Percentiles rank a stretch among this genome's conserved stretches.
Evolutionary conservation across 495 filamentous ascomycete species (phyloP).

Genomic region (Penicillium angulare): DNA sequence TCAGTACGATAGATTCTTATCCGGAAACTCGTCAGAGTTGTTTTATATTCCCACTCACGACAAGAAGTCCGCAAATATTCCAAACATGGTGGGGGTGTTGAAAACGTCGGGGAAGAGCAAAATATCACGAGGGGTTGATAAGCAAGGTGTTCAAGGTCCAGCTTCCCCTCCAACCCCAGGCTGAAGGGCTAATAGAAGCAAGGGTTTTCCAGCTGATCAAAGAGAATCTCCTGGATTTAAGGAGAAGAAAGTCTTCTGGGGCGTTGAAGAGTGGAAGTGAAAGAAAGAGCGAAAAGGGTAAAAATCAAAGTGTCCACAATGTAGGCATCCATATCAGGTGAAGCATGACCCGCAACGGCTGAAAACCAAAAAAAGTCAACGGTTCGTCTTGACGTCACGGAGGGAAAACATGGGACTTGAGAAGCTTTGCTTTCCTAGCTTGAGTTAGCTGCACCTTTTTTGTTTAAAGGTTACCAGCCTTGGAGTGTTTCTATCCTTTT

Average conservation of each 20-base stretch:
- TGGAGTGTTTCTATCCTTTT: too few relatives aligned
- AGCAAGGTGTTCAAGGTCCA: constrained; percentile 8
- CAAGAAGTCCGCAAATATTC: constrained; percentile 73
- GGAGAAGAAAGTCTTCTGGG: too few relatives aligned
- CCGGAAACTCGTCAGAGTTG: not conserved
- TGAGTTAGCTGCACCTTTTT: too few relatives aligned
- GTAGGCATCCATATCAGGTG: constrained; percentile 11
- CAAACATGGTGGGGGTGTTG: constrained; percentile 62
- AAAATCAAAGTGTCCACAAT: not conserved
- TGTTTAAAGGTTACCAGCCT: too few relatives aligned
- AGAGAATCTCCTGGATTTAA: too few relatives aligned
- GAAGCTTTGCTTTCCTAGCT: not conserved
- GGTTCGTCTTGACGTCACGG: constrained; percentile 30
- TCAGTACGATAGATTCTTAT: constrained; percentile 12
- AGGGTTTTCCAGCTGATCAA: not conserved
- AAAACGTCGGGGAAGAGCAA: not conserved
- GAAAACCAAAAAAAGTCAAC: constrained; percentile 13
- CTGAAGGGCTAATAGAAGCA: constrained; percentile 9
- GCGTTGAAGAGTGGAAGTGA: not conserved
- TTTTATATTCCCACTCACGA: constrained; percentile 54
- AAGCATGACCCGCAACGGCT: constrained; percentile 5
- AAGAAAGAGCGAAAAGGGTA: not conserved
- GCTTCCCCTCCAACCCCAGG: constrained; percentile 12
- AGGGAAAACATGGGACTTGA: not conserved
- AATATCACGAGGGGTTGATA: constrained; percentile 7